Conservation (phyloP, 306 rosid species). For the Cucumis sativus region DNA sequence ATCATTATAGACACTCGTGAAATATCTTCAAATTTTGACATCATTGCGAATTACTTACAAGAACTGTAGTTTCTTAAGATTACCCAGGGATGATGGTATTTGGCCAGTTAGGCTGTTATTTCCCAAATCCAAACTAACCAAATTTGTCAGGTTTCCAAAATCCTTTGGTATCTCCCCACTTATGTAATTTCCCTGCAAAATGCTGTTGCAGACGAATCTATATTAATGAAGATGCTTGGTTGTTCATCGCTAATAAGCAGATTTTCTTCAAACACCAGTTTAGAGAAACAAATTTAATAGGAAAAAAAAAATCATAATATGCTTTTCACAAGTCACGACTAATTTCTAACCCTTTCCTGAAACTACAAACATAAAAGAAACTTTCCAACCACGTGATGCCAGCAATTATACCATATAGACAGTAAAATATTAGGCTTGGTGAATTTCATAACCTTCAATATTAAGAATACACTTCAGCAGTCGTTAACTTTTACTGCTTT, state of each 20-base stretch:
- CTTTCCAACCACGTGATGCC: not conserved
- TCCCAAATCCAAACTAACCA: constrained; percentile 68
- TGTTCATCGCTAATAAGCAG: not conserved
- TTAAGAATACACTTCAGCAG: not conserved
- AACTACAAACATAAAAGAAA: not conserved
- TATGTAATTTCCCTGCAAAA: constrained; percentile 76
- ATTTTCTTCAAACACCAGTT: not conserved
- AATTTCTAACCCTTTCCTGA: not conserved
- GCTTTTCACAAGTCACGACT: not conserved
- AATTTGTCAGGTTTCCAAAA: constrained; percentile 58
- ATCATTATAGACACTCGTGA: constrained; percentile 7
- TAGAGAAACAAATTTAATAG: not conserved
- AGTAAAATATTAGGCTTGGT: not conserved
- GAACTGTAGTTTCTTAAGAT: constrained; percentile 65
- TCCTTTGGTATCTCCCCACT: constrained; percentile 69
- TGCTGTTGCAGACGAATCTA: constrained; percentile 34
- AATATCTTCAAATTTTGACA: constrained; percentile 1
- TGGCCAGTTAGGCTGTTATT: constrained; percentile 59
- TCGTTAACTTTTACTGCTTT: not conserved
- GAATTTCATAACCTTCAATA: not conserved
- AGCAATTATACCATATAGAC: too few relatives aligned
- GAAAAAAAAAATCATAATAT: not conserved
- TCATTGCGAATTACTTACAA: constrained; percentile 46
- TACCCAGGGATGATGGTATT: constrained; percentile 80
- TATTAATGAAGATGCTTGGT: constrained; percentile 4